Base-by-base conservation (phyloP, 106 monocot species). In the Cymbidium sinense region DNA sequence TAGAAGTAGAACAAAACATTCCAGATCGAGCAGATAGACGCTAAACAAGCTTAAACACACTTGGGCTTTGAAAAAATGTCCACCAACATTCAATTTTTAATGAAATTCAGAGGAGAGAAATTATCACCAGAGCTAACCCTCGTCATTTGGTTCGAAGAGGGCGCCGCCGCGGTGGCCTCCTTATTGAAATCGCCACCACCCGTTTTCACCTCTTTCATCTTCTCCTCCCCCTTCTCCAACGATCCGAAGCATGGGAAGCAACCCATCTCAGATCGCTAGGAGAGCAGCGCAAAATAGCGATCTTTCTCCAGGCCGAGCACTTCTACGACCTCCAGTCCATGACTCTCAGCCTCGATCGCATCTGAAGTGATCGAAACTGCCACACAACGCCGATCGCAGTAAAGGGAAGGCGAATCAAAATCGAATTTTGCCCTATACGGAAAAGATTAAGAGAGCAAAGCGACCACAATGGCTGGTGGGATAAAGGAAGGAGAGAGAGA, bases 171-270 rank as follows among this genome's bases (percentile, higher is more conserved):
- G 6, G 86, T 73, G 37, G 31, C 55, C 30, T 84, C 91, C 76
- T 88, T 83, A 70, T 73, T 91, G 39, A 82, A 77, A 80, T 86
- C 84, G 13, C 50, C 82, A 20, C 86, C 86, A 27, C 51, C 64
- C 18, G 34, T 10, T 47, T 39, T 84, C 37, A 50, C 61, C 31
- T 33, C 65, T 27, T 33, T 20, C 70, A 43, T 83, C 75, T 69
- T 75, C 62, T 51, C 36, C 47, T 76, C 64, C 72, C 13, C 76
- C 75, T 82, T 21, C 25, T 64, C 58, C 3, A 51, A 51, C 50
- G 90, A 83, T 77, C 81, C 90, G 30, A 85, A 87, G 58, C 90
- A 90, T 27, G 85, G 81, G 30, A 87, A 83, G 47, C 90, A 90
- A 50, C 81, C 84, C 90, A 90, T 90, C 80, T 31, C 74, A 44